phyloP scores from a whole-genome alignment of 768 basidiomycete species.

The Mycena kentingensis region DNA sequence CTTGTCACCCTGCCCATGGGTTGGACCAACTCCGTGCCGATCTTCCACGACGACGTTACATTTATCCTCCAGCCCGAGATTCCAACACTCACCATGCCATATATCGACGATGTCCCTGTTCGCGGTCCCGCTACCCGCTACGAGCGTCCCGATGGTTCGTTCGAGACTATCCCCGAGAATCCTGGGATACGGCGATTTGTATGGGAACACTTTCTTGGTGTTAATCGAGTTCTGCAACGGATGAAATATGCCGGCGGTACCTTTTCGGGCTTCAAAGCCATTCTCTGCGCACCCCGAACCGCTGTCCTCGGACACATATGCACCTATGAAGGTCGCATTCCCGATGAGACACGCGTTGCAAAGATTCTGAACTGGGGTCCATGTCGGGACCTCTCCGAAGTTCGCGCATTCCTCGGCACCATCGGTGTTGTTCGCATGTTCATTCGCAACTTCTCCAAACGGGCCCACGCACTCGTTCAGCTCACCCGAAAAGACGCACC shows the following conservation, averaged over 20 bases:
- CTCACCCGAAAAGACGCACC: constrained; percentile 20
- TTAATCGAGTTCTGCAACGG: constrained; percentile 27
- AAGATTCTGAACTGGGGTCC: constrained; percentile 26
- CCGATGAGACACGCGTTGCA: constrained; percentile 23
- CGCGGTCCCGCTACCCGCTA: constrained; percentile 28
- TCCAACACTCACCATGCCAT: constrained; percentile 20
- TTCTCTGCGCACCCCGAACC: constrained; percentile 18
- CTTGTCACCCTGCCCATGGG: constrained; percentile 34
- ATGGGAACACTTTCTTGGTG: constrained; percentile 26
- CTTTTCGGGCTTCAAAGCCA: constrained; percentile 30
- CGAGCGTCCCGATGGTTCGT: constrained; percentile 14
- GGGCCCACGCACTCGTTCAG: constrained; percentile 1
- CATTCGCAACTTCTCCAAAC: constrained; percentile 3
- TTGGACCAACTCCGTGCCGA: constrained; percentile 20
- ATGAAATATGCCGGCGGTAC: constrained; percentile 28
- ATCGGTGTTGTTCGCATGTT: constrained; percentile 13
- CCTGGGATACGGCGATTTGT: constrained; percentile 13
- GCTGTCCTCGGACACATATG: constrained; percentile 32
- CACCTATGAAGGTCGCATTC: constrained; percentile 27
- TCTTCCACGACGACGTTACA: constrained; percentile 32
- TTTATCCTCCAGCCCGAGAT: constrained; percentile 32
- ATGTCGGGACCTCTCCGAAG: constrained; percentile 1
- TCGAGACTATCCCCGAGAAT: constrained; percentile 30
- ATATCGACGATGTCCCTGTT: constrained; percentile 32
- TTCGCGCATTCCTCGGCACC: constrained; percentile 3